Percentiles rank a stretch among this genome's conserved stretches.
Conservation (phyloP, 352 stramenopile species). For the Aphanomyces euteiches region DNA sequence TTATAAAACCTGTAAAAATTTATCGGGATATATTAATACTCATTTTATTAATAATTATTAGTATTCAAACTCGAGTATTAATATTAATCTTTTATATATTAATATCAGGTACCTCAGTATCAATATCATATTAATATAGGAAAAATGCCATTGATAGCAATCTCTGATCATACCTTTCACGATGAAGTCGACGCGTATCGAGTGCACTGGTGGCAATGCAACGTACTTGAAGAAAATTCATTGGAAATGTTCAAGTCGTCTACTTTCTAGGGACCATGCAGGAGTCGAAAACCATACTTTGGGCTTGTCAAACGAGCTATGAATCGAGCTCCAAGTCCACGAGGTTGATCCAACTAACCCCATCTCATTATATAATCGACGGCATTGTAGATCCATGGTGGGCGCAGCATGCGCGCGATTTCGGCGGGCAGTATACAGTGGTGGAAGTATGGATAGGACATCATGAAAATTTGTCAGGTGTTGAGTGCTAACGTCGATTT, state of each 20-base stretch:
- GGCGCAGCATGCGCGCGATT: slow-evolving; percentile 54
- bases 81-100: too few relatives aligned
- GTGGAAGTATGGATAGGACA: too few relatives aligned
- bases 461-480: too few relatives aligned
- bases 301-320: slow-evolving; percentile 82
- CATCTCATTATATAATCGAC: background rate
- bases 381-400: slow-evolving; percentile 56
- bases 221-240: slow-evolving; percentile 40
- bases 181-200: slow-evolving; percentile 85
- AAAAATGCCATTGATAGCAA: too few relatives aligned
- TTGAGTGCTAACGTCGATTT: too few relatives aligned
- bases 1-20: too few relatives aligned
- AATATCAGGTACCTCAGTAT: too few relatives aligned
- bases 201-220: slow-evolving; percentile 83
- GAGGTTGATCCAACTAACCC: slow-evolving; percentile 10
- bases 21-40: too few relatives aligned
- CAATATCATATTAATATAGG: too few relatives aligned
- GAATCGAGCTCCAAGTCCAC: slow-evolving; percentile 74
- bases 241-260: background rate
- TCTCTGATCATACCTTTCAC: too few relatives aligned
- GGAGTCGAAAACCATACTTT: slow-evolving; percentile 59
- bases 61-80: too few relatives aligned
- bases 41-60: too few relatives aligned
- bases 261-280: slow-evolving; percentile 54
- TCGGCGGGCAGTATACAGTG: slow-evolving; percentile 65